These are phyloP conservation scores for Cladorrhinum samala DNA, from an alignment of 495 filamentous ascomycete genomes.

Conservation along the genomic window DNA sequence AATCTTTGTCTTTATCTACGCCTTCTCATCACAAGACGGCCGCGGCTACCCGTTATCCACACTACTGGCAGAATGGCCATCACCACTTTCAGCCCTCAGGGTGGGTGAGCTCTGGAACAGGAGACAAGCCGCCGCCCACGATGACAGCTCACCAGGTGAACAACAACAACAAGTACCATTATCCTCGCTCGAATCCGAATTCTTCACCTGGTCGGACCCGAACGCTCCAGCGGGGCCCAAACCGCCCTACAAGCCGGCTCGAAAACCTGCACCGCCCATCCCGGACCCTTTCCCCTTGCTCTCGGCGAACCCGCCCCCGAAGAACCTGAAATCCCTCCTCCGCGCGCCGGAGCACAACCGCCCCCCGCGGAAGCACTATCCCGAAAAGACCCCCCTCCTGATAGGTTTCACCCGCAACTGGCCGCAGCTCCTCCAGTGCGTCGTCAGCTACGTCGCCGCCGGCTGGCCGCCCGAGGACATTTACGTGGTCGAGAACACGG, in stretches of 20 bases:
- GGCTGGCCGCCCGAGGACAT: slow-evolving; percentile 58
- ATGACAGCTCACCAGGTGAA: background rate
- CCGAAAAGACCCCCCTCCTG: slow-evolving; percentile 46
- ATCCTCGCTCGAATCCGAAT: slow-evolving; percentile 3
- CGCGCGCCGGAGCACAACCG: slow-evolving; percentile 30
- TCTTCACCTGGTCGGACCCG: slow-evolving; percentile 15
- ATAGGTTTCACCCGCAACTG: slow-evolving; percentile 57
- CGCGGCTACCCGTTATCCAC: too few species aligned
- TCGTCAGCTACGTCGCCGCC: slow-evolving; percentile 52
- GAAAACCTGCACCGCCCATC: slow-evolving; percentile 4
- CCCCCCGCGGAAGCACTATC: slow-evolving; percentile 30
- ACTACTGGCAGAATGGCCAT: too few species aligned
- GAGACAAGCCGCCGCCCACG: too few species aligned
- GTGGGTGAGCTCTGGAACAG: too few species aligned
- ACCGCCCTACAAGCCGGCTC: slow-evolving; percentile 15
- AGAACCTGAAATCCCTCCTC: slow-evolving; percentile 11
- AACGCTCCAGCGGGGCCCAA: slow-evolving; percentile 5
- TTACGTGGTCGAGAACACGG: slow-evolving; percentile 58
- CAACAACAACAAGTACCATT: slow-evolving; percentile 9
- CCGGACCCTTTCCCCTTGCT: slow-evolving; percentile 24
- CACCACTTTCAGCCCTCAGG: background rate
- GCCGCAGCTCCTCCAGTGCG: slow-evolving; percentile 51
- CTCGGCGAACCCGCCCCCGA: slow-evolving; percentile 11
- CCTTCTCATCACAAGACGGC: too few species aligned
- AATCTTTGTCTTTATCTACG: slow-evolving; percentile 2